Base-by-base conservation (phyloP, 2,329 filamentous ascomycete species). In the Cryphonectria naterciae region DNA sequence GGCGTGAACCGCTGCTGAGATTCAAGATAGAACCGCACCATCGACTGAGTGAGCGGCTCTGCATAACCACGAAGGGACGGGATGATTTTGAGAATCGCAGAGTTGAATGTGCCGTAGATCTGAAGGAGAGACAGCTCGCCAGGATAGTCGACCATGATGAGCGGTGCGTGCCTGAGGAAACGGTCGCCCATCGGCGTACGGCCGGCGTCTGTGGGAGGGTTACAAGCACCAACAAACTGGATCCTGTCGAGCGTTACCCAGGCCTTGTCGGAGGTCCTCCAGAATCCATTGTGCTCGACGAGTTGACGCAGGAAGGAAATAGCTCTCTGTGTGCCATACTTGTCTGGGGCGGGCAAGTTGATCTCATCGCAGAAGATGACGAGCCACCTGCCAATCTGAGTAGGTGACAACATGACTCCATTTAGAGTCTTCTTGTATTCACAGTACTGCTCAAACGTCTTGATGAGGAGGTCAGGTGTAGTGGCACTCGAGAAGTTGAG, bases 331-430 rank as follows among this genome's bases (percentile, higher is more conserved):
- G 97, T 99, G 69, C 95, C 95, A 80, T 99, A 99, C 77, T 94
- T 95, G 83, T 99, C 96, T 4, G 96, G 96, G 5, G 96, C 95
- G 8, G 96, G 96, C 85, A 99, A 87, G 82, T 99, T 99, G 84
- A 99, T 99, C 81, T 99, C 96, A 79, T 99, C 96, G 77, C 96
- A 99, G 87, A 99, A 99, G 73, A 99, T 90, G 62, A 99, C 95
- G 52, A 99, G 87, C 96, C 96, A 99, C 75, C 95, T 92, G 32
- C 96, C 96, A 76, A 99, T 97, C 80, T 99, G 97, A 8, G 92
- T 97, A 0, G 96, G 96, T 35, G 95, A 97, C 74, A 99, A 92
- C 77, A 98, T 92, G 28, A 98, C 94, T 58, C 96, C 96, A 78
- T 96, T 98, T 64, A 98, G 85, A 0, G 96, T 98, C 88, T 99